These are phyloP conservation scores for Erodium texanum DNA, from an alignment of 441 rosid genomes.

Conservation along the genomic window DNA sequence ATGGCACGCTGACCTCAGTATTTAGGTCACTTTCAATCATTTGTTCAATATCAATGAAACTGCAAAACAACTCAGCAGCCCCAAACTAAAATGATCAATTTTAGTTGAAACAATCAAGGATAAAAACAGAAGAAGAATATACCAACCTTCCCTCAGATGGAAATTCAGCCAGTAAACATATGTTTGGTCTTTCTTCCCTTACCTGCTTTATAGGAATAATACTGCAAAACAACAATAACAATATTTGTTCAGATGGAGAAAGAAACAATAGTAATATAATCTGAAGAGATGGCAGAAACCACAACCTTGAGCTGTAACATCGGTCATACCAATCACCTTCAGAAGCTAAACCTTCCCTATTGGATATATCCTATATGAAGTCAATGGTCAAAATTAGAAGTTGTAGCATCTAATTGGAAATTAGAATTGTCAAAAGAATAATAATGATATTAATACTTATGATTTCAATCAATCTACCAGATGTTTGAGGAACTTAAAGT, in stretches of 20 bases:
- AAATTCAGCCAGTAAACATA: constrained; percentile 60
- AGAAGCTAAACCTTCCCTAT: constrained; percentile 60
- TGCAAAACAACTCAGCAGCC: constrained; percentile 31
- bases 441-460: constrained; percentile 6
- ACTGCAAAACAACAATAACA: constrained; percentile 32
- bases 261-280: neutral
- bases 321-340: constrained; percentile 51
- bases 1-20: constrained; percentile 37
- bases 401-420: constrained; percentile 11
- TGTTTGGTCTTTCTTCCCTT: constrained; percentile 44
- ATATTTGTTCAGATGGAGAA: constrained; percentile 1
- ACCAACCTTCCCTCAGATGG: constrained; percentile 58
- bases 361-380: constrained; percentile 48
- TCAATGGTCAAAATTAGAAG: constrained; percentile 16
- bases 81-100: constrained; percentile 11
- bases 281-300: constrained; percentile 2
- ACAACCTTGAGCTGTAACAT: constrained; percentile 43
- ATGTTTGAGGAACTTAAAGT: constrained; percentile 45
- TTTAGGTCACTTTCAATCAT: constrained; percentile 47
- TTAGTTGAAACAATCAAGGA: neutral
- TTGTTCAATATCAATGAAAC: constrained; percentile 48
- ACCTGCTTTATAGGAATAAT: constrained; percentile 51
- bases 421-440: neutral
- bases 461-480: constrained; percentile 36
- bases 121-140: neutral